Conservation (phyloP, 2,329 filamentous ascomycete species). For the Cercospora beticola region DNA sequence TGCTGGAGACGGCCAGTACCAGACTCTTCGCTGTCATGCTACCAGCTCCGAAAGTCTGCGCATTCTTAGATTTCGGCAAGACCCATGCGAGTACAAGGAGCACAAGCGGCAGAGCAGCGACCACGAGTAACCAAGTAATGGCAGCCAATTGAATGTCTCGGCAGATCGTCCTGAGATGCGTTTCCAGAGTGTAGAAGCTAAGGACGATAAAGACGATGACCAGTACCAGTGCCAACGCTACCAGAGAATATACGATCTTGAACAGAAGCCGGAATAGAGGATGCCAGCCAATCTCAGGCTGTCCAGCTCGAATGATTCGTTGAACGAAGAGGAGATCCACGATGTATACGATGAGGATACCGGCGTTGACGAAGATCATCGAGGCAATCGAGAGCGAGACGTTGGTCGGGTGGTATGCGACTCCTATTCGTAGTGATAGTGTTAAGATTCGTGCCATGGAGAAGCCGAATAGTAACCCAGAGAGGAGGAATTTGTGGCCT, state of each 20-base stretch:
- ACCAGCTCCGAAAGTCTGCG: slow-evolving; percentile 26
- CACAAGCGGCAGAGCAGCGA: slow-evolving; percentile 28
- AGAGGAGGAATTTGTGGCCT: slow-evolving; percentile 46
- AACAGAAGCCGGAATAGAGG: slow-evolving; percentile 17
- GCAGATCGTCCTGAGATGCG: slow-evolving; percentile 16
- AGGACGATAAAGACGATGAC: slow-evolving; percentile 34
- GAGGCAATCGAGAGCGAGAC: slow-evolving; percentile 35
- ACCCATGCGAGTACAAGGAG: slow-evolving; percentile 23
- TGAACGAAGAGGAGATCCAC: slow-evolving; percentile 35
- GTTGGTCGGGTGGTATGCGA: slow-evolving; percentile 33
- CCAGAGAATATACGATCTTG: slow-evolving; percentile 16
- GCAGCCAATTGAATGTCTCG: slow-evolving; percentile 27
- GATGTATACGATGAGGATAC: slow-evolving; percentile 36
- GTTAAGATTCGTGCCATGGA: slow-evolving; percentile 47
- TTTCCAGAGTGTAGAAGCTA: slow-evolving; percentile 33
- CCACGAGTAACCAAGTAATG: slow-evolving; percentile 29
- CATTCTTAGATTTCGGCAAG: slow-evolving; percentile 15
- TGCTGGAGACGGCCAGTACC: slow-evolving; percentile 23
- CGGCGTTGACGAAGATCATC: slow-evolving; percentile 35
- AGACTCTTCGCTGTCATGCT: slow-evolving; percentile 22
- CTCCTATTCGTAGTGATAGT: slow-evolving; percentile 39
- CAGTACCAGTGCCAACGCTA: slow-evolving; percentile 25
- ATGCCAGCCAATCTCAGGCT: slow-evolving; percentile 35
- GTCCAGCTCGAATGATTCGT: slow-evolving; percentile 32
- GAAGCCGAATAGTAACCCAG: slow-evolving; percentile 44